Conservation (phyloP, 352 stramenopile genomes). For the Phytopythium ostracodes region DNA sequence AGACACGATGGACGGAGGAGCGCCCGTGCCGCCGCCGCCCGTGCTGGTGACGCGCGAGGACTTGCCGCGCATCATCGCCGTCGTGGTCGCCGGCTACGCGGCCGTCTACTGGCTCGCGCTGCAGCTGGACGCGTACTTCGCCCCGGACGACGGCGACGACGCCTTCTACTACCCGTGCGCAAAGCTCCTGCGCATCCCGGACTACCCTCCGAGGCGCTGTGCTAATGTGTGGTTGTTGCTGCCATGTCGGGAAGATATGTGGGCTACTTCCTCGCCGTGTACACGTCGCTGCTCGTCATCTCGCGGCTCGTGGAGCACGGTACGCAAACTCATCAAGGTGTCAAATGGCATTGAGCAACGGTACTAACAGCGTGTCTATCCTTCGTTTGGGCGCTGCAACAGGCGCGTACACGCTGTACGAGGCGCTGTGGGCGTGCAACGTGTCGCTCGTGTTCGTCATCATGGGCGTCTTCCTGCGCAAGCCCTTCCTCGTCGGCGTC, state of each 20-base stretch:
- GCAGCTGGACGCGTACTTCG: conserved; percentile 47
- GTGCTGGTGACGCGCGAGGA: conserved; percentile 54
- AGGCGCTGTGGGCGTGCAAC: conserved; percentile 82
- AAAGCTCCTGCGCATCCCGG: background rate
- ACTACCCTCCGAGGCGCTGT: background rate
- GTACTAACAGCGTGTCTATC: conserved; percentile 15
- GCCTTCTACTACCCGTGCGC: conserved; percentile 54
- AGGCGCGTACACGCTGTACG: conserved; percentile 79
- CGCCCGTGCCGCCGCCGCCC: conserved; percentile 30
- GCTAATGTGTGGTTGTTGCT: background rate
- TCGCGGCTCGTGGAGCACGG: conserved; percentile 61
- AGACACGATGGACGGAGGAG: background rate
- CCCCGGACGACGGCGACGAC: conserved; percentile 28
- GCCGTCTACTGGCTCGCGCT: conserved; percentile 36
- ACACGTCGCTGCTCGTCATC: conserved; percentile 44
- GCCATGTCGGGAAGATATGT: conserved; percentile 30
- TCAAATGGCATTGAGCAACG: no score
- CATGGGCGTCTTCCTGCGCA: conserved; percentile 62
- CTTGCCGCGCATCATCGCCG: conserved; percentile 33
- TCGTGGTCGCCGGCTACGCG: conserved; percentile 31
- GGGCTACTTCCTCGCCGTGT: conserved; percentile 43
- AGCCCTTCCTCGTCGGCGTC: conserved; percentile 80
- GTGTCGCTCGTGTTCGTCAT: conserved; percentile 64
- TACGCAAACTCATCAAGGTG: no score
- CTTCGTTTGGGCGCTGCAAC: background rate